Percentiles rank a stretch among this genome's conserved stretches.
These are phyloP conservation scores for Emmonsia crescens DNA, from an alignment of 2,329 filamentous ascomycete species.

Conservation along the genomic window DNA sequence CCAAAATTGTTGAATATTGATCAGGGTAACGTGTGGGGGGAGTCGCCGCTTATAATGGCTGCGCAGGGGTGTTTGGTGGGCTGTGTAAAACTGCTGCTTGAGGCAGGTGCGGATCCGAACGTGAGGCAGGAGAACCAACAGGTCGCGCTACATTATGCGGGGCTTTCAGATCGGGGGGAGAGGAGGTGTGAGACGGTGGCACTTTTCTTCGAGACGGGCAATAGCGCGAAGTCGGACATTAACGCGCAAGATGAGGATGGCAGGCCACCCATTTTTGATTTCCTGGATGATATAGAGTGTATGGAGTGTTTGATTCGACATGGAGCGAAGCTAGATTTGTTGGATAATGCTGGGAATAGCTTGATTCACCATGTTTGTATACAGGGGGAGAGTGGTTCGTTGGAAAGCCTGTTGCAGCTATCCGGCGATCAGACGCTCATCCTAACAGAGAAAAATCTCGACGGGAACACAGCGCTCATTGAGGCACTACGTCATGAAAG, in stretches of 20 bases:
- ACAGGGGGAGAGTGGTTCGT: conserved; percentile 6
- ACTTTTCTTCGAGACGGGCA: conserved; percentile 6
- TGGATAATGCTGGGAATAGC: conserved; percentile 11
- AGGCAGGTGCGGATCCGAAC: conserved; percentile 11
- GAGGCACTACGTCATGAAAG: conserved; percentile 10
- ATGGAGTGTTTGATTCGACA: conserved; percentile 7
- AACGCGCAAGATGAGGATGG: conserved; percentile 12
- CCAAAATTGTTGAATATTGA: conserved; percentile 7
- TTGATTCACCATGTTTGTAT: conserved; percentile 13
- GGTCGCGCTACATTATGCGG: conserved; percentile 11
- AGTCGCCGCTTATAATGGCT: conserved; percentile 12
- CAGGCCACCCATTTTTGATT: conserved; percentile 13
- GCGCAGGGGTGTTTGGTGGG: conserved; percentile 10
- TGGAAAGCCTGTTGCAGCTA: conserved; percentile 7
- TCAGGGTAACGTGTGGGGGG: conserved; percentile 12
- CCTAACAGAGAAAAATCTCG: conserved; percentile 7
- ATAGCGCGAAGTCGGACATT: conserved; percentile 1
- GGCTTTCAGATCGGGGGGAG: conserved; percentile 8
- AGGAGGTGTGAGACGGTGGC: conserved; percentile 7
- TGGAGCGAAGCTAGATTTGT: conserved; percentile 10
- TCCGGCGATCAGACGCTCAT: not conserved
- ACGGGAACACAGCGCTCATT: conserved; percentile 12
- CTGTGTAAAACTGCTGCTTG: conserved; percentile 9
- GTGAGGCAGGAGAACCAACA: conserved; percentile 11
- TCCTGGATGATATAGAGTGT: conserved; percentile 12